Percentiles rank a stretch among this genome's conserved stretches.
Evolutionary conservation across 2,329 filamentous ascomycete species (phyloP).

Genomic region (Fusarium concolor): DNA sequence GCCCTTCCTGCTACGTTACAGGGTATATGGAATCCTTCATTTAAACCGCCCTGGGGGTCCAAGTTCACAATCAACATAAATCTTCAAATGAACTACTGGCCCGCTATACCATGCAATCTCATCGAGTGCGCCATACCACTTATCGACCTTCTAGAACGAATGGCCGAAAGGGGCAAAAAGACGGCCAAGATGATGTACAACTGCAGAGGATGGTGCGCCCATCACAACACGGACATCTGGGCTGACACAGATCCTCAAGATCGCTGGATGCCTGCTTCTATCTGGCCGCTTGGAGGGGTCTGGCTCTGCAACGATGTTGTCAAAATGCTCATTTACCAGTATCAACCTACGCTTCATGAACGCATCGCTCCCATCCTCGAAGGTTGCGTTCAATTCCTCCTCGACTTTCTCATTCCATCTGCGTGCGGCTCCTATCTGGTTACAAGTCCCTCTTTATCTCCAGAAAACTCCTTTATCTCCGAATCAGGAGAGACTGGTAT

Average conservation of each 20-base stretch:
- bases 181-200: conserved; percentile 54
- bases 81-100: conserved; percentile 66
- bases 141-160: conserved; percentile 48
- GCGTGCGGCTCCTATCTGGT: conserved; percentile 45
- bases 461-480: conserved; percentile 43
- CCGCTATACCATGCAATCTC: conserved; percentile 48
- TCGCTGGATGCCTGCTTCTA: conserved; percentile 46
- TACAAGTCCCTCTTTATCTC: conserved; percentile 43
- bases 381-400: conserved; percentile 52
- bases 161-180: conserved; percentile 46
- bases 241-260: conserved; percentile 54
- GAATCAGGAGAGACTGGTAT: conserved; percentile 24
- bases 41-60: conserved; percentile 56
- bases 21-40: conserved; percentile 52
- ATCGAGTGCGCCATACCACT: conserved; percentile 56
- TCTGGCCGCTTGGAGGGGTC: conserved; percentile 43
- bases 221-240: conserved; percentile 57
- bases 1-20: conserved; percentile 51
- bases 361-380: conserved; percentile 49
- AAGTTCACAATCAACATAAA: conserved; percentile 66
- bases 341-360: conserved; percentile 28
- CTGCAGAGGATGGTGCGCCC: conserved; percentile 52
- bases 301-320: conserved; percentile 44
- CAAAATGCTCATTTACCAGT: conserved; percentile 43
- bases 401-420: conserved; percentile 52